Percentiles rank a stretch among this genome's conserved stretches.
phyloP scores from a whole-genome alignment of 352 stramenopile species.

The Pythium biforme region DNA sequence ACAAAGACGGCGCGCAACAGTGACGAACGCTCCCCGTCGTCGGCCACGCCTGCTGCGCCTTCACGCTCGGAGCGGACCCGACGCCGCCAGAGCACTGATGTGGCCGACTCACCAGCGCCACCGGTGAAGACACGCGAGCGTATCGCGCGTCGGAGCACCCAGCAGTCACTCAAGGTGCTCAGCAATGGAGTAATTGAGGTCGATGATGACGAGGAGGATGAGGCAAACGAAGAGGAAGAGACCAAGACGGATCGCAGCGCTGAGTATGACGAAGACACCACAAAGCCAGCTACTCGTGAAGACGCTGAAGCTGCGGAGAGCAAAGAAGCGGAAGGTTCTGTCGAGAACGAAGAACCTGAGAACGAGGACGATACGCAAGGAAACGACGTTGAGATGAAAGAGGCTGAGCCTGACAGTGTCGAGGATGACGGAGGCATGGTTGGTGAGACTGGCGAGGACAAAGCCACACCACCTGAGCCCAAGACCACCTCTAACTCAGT shows the following conservation, averaged over 20 bases:
- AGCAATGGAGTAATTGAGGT: constrained; percentile 66
- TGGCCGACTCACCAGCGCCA: not conserved
- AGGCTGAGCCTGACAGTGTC: not conserved
- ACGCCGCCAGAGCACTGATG: constrained; percentile 9
- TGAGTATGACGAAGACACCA: constrained; percentile 19
- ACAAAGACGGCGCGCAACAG: constrained; percentile 29
- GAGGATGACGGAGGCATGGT: not conserved
- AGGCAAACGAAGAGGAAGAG: constrained; percentile 49
- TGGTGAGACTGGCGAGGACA: not conserved
- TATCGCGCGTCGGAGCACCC: constrained; percentile 28
- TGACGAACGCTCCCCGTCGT: constrained; percentile 22
- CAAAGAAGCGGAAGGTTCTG: not conserved
- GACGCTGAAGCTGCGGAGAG: not conserved
- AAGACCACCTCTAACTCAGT: not conserved
- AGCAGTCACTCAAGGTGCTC: constrained; percentile 26
- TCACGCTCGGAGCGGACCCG: constrained; percentile 10
- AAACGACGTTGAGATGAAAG: not conserved
- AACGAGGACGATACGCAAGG: not conserved
- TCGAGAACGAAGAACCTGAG: not conserved
- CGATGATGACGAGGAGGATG: constrained; percentile 87
- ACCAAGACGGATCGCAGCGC: constrained; percentile 25
- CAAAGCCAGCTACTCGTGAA: not conserved
- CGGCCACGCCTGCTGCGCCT: not conserved
- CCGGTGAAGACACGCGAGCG: constrained; percentile 5
- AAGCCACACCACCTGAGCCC: not conserved